Conservation (phyloP, 2,329 filamentous ascomycete species). For the Claviceps lovelessii region DNA sequence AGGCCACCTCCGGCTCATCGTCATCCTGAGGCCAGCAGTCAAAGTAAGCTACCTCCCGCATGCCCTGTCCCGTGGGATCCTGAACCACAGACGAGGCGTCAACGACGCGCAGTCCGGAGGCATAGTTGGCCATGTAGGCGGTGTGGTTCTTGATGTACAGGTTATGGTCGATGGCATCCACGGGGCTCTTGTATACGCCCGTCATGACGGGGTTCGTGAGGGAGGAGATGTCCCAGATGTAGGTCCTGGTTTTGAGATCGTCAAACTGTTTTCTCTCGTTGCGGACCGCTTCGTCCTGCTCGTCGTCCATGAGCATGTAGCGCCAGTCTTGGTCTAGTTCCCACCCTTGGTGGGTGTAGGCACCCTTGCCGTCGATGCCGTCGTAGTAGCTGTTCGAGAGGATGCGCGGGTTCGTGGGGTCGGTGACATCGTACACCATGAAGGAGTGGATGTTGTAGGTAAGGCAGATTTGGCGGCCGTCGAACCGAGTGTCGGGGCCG, state of each 20-base stretch:
- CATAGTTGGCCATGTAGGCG: slow-evolving; percentile 33
- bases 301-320: slow-evolving; percentile 35
- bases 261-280: slow-evolving; percentile 16
- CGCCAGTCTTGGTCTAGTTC: slow-evolving; percentile 28
- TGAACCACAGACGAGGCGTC: slow-evolving; percentile 17
- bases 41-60: slow-evolving; percentile 31
- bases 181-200: slow-evolving; percentile 25
- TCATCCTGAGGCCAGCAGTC: slow-evolving; percentile 35
- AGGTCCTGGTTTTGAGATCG: slow-evolving; percentile 26
- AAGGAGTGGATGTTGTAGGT: slow-evolving; percentile 36
- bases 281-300: slow-evolving; percentile 33
- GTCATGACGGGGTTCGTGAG: slow-evolving; percentile 25
- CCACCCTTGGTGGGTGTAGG: slow-evolving; percentile 43
- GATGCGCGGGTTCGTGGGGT: slow-evolving; percentile 28
- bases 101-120: slow-evolving; percentile 27
- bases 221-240: slow-evolving; percentile 32
- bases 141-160: slow-evolving; percentile 28
- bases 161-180: slow-evolving; percentile 30
- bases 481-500: slow-evolving; percentile 27
- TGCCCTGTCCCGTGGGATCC: slow-evolving; percentile 24
- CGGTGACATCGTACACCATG: slow-evolving; percentile 29
- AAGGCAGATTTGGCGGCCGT: slow-evolving; percentile 35
- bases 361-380: slow-evolving; percentile 22
- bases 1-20: slow-evolving; percentile 15
- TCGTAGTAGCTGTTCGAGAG: slow-evolving; percentile 39